Evolutionary conservation across 805 yeast genomes (phyloP), one percentile per base, ranked within the genome.

Genomic region (Blastobotrys mokoenaii): DNA sequence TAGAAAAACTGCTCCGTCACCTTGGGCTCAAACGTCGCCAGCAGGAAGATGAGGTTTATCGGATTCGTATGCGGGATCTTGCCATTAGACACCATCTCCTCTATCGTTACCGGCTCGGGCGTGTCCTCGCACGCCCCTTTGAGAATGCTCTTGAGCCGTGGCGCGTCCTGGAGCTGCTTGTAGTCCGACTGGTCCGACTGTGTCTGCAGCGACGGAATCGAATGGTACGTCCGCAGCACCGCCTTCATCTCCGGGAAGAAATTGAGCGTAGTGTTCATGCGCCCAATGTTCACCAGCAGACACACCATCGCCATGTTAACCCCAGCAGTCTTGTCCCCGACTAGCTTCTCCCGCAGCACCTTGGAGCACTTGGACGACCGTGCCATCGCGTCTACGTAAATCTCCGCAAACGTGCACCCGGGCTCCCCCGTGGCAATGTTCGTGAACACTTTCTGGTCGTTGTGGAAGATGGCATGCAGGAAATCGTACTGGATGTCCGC

Each of bases 211-310:
- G 88, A 79, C 0, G 98, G 98, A 30, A 90, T 86, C 10, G 95
- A 84, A 65, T 90, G 97, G 60, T 84, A 90, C 0, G 97, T 89
- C 57, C 98, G 73, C 51, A 90, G 71, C 53, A 88, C 90, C 0
- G 96, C 86, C 55, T 87, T 82, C 97, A 90, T 90, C 58, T 88
- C 97, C 17, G 94, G 86, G 46, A 87, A 95, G 60, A 90, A 68
- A 65, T 90, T 90, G 43, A 90, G 81, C 2, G 97, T 90, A 1
- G 98, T 90, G 67, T 90, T 90, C 79, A 90, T 79, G 50, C 97
- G 72, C 8, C 97, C 97, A 45, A 89, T 79, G 59, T 90, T 90
- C 14, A 90, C 97, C 49, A 90, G 69, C 33, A 90, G 65, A 52
- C 96, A 87, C 31, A 87, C 81, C 72, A 86, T 78, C 45, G 86